phyloP scores from a whole-genome alignment of 495 filamentous ascomycete genomes.

The Physcia stellaris region DNA sequence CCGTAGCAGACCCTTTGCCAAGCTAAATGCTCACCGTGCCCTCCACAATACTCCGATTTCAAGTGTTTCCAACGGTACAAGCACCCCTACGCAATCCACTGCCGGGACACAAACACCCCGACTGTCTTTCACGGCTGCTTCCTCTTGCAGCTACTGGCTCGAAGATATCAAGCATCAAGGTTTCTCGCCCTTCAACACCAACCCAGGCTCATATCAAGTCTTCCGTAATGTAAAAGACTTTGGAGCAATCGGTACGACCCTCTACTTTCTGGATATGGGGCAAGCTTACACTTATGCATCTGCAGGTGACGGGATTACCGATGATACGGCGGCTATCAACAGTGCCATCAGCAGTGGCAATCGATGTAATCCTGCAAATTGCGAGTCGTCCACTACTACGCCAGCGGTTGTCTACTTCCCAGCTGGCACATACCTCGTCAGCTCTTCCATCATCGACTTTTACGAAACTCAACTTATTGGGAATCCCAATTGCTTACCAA shows the following conservation, averaged over 20 bases:
- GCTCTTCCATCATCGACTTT: slow-evolving; percentile 37
- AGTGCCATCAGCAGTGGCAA: slow-evolving; percentile 39
- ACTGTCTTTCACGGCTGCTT: too few species aligned
- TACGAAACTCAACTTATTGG: slow-evolving; percentile 60
- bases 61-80: too few species aligned
- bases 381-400: slow-evolving; percentile 35
- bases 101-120: too few species aligned
- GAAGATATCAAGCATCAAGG: slow-evolving; percentile 33
- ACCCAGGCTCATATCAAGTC: slow-evolving; percentile 33
- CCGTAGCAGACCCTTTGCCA: too few species aligned
- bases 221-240: slow-evolving; percentile 46
- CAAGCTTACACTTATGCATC: slow-evolving; percentile 4
- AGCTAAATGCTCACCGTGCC: too few species aligned
- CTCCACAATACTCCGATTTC: too few species aligned
- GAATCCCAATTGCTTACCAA: slow-evolving; percentile 47
- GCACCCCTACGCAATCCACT: too few species aligned
- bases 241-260: slow-evolving; percentile 31
- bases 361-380: slow-evolving; percentile 34
- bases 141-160: too few species aligned
- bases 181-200: slow-evolving; percentile 28
- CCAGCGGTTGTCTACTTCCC: slow-evolving; percentile 53
- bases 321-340: slow-evolving; percentile 54
- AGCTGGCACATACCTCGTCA: slow-evolving; percentile 47
- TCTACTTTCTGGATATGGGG: not conserved
- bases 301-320: slow-evolving; percentile 44